These are phyloP conservation scores for Dictyostelium capitatum DNA, from an alignment of 78 protist species.

Conservation along the genomic window DNA sequence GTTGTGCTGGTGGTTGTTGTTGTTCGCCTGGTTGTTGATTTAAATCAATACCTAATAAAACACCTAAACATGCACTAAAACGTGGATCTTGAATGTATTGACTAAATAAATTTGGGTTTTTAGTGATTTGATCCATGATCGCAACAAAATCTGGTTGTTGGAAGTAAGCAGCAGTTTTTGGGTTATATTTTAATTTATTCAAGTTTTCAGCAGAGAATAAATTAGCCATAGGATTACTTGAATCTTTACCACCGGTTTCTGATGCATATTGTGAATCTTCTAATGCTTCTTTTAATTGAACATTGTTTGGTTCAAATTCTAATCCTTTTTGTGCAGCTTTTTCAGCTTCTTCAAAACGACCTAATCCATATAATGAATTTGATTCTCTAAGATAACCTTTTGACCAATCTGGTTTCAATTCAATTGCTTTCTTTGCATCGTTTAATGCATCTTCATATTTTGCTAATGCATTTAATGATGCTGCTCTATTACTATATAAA, in stretches of 20 bases:
- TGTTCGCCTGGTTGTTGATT: neutral
- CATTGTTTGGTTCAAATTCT: conserved; percentile 80
- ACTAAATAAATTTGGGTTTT: conserved; percentile 7
- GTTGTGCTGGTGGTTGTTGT: conserved; percentile 18
- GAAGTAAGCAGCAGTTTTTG: conserved; percentile 74
- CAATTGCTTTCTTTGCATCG: conserved; percentile 89
- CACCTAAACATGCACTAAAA: conserved; percentile 53
- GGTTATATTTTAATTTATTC: conserved; percentile 33
- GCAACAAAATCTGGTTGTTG: conserved; percentile 79
- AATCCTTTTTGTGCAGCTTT: conserved; percentile 85
- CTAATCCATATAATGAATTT: conserved; percentile 80
- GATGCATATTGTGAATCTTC: conserved; percentile 38
- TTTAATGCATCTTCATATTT: conserved; percentile 90
- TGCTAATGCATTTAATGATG: conserved; percentile 78
- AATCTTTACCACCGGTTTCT: neutral
- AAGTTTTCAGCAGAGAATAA: conserved; percentile 21
- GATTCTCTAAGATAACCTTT: conserved; percentile 95
- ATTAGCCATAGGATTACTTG: neutral
- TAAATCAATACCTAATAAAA: conserved; percentile 79
- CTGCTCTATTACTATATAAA: conserved; percentile 94
- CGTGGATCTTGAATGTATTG: conserved; percentile 66
- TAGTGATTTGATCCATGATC: conserved; percentile 34
- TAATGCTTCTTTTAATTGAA: conserved; percentile 23
- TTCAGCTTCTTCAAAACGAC: conserved; percentile 81
- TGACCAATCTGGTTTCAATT: conserved; percentile 91